A percentile compares a stretch with the other conserved stretches of the same genome.
Evolutionary conservation across 345 rosid genomes (phyloP).

Genomic region (Ailanthus altissimus): DNA sequence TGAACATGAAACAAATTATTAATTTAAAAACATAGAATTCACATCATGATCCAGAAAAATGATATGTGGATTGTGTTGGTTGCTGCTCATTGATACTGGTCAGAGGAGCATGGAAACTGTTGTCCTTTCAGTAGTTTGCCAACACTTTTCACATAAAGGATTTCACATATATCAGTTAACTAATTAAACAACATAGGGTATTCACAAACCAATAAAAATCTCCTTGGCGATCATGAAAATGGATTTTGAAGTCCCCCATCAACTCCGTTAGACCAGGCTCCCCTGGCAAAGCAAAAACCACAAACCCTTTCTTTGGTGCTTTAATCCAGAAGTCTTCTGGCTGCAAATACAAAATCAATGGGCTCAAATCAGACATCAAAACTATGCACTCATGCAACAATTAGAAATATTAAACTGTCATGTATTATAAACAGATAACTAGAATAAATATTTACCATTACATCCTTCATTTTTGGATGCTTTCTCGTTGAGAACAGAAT

Average conservation of each 20-base stretch:
- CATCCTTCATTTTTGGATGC: slow-evolving; percentile 80
- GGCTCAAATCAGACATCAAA: slow-evolving; percentile 19
- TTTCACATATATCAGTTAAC: not conserved
- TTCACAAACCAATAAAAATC: slow-evolving; percentile 81
- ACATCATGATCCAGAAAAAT: not conserved
- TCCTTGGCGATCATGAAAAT: slow-evolving; percentile 88
- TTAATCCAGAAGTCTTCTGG: slow-evolving; percentile 95
- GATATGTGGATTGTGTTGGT: not conserved
- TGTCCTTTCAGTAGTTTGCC: slow-evolving; percentile 8
- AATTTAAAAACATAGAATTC: not conserved
- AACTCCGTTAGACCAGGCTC: slow-evolving; percentile 89
- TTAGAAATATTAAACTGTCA: not conserved
- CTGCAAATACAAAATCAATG: slow-evolving; percentile 35
- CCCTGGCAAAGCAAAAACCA: slow-evolving; percentile 93
- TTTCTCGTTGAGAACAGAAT: slow-evolving; percentile 74
- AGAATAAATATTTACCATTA: slow-evolving; percentile 49
- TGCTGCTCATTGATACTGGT: not conserved
- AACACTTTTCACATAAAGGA: not conserved
- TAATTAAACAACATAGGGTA: not conserved
- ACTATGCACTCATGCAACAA: slow-evolving; percentile 11
- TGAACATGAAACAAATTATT: slow-evolving; percentile 6
- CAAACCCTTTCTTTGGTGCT: slow-evolving; percentile 83
- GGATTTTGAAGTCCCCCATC: slow-evolving; percentile 83
- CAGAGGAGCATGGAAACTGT: slow-evolving; percentile 6
- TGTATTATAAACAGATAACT: slow-evolving; percentile 6